Evolutionary conservation across 257 asterid species (phyloP), one percentile per base, ranked within the genome.

Genomic region (Pogostemon cablin): DNA sequence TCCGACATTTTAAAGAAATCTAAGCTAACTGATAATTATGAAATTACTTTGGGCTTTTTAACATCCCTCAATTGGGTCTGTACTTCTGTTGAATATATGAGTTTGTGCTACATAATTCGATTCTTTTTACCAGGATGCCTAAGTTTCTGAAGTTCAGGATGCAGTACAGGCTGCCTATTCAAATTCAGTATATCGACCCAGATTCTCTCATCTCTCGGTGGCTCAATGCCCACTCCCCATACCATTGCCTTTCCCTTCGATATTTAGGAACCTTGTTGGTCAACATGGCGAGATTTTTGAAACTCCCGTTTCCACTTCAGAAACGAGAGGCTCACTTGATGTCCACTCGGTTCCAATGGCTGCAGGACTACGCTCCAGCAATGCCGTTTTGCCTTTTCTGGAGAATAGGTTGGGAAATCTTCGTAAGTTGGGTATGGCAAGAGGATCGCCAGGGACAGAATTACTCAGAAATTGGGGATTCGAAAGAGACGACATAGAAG

Each of bases 271-370:
- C 68, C 75, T 52, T 38, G 76, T 93, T 71, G 97, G 95, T 48
- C 85, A 68, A 65, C 62, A 78, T 6, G 98, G 98, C 1, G 93
- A 90, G 84, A 81, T 92, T 32, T 69, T 84, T 74, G 75, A 63
- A 11, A 63, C 72, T 43, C 84, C 96, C 3, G 34, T 71, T 62
- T 60, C 84, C 35, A 76, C 53, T 55, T 52, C 84, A 53, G 8
- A 78, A 9, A 69, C 88, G 3, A 82, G 87, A 80, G 98, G 97
- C 41, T 80, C 96, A 7, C 92, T 88, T 71, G 93, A 90, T 38
- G 88, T 93, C 38, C 87, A 89, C 63, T 93, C 98, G 34, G 60
- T 93, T 66, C 98, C 98, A 20, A 77, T 87, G 92, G 97, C 95
- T 49, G 87, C 96, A 67, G 88, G 97, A 73, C 79, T 93, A 53